Evolutionary conservation across 805 yeast genomes (phyloP), one percentile per base, ranked within the genome.

Genomic region (Ascoidea tarda): DNA sequence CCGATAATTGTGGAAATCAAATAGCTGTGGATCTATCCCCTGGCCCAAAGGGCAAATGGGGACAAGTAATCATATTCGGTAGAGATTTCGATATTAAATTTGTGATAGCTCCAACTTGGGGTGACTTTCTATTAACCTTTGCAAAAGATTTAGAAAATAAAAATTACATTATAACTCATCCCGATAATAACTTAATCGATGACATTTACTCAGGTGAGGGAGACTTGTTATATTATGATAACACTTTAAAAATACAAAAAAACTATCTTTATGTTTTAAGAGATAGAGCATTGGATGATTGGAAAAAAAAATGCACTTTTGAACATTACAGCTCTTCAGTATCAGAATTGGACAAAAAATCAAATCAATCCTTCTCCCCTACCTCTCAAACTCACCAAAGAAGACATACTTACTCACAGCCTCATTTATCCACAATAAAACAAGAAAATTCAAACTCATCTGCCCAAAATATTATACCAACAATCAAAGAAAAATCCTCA

Each of bases 51-150:
- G 96, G 96, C 49, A 75, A 73, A 55, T 81, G 86, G 79, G 99
- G 98, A 45, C 99, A 91, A 69, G 83, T 93, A 16, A 91, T 91
- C 57, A 64, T 89, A 53, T 93, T 87, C 66, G 99, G 99, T 47
- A 81, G 97, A 62, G 99, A 91, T 59, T 91, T 82, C 63, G 98
- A 91, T 69, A 80, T 86, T 47, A 91, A 91, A 64, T 87, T 78
- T 67, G 90, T 86, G 45, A 72, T 93, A 53, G 95, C 97, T 31
- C 79, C 81, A 50, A 84, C 84, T 52, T 93, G 95, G 84, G 95
- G 95, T n/a, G 93, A 86, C 61, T 93, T 93, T 65, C 69, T 93
- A 52, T 71, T 88, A 50, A 75, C 76, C 50, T 82, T 90, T 63
- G 95, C 89, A 42, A 87, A 88, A 58, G 97, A 91, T 63, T 71